phyloP scores from a whole-genome alignment of 2,329 filamentous ascomycete genomes.

The Calonectria pauciramosa region DNA sequence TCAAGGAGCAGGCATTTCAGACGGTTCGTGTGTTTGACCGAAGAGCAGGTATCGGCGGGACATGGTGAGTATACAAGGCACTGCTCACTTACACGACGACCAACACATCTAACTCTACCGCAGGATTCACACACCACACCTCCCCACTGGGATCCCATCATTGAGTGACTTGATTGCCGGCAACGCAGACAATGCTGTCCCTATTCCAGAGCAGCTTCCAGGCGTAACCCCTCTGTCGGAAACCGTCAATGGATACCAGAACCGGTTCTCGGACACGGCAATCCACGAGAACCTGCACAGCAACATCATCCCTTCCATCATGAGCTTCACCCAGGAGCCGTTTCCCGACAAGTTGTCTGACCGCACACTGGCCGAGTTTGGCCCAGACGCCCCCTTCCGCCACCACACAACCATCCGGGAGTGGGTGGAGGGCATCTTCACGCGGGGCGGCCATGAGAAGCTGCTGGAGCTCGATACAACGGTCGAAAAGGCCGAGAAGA shows the following conservation, averaged over 20 bases:
- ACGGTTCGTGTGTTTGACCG: slow-evolving; percentile 21
- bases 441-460: slow-evolving; percentile 18
- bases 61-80: not conserved
- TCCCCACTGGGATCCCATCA: slow-evolving; percentile 14
- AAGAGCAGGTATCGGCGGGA: slow-evolving; percentile 13
- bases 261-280: slow-evolving; percentile 35
- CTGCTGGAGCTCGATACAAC: slow-evolving; percentile 65
- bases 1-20: slow-evolving; percentile 20
- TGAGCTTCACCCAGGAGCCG: slow-evolving; percentile 24
- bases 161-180: slow-evolving; percentile 19
- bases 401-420: slow-evolving; percentile 23
- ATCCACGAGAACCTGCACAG: slow-evolving; percentile 33
- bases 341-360: slow-evolving; percentile 23
- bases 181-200: slow-evolving; percentile 25
- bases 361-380: slow-evolving; percentile 16
- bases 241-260: slow-evolving; percentile 35
- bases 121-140: slow-evolving; percentile 26
- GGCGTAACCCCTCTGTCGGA: slow-evolving; percentile 34
- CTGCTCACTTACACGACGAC: not conserved
- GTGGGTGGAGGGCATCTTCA: slow-evolving; percentile 24
- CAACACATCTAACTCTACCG: not conserved
- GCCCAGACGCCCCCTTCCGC: slow-evolving; percentile 7
- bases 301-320: slow-evolving; percentile 21
- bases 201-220: slow-evolving; percentile 31
- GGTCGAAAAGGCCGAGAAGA: slow-evolving; percentile 66